Evolutionary conservation across 176 grass and related monocot genomes (phyloP).

Genomic region (Dendrocalamus sinicus): DNA sequence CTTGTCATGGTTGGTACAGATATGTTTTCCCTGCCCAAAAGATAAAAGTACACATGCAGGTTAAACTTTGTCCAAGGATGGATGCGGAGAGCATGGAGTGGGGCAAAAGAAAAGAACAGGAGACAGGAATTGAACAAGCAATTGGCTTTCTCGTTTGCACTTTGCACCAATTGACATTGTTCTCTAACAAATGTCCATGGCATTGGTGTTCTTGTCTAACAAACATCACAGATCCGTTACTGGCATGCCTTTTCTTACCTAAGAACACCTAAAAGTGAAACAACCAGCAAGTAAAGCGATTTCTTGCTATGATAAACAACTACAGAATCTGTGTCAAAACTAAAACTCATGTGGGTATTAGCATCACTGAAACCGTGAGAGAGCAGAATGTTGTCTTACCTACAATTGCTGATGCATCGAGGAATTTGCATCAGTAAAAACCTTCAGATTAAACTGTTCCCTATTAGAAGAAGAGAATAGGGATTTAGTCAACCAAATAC

Average conservation of each 20-base stretch:
- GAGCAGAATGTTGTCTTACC: not conserved
- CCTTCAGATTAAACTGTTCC: not conserved
- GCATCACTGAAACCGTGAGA: not conserved
- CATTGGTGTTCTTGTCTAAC: not conserved
- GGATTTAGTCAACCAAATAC: constrained; percentile 15
- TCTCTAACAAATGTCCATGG: not conserved
- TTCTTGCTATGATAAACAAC: constrained; percentile 44
- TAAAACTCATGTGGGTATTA: constrained; percentile 24
- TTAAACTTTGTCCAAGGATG: constrained; percentile 31
- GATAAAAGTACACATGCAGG: constrained; percentile 19
- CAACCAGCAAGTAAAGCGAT: constrained; percentile 34
- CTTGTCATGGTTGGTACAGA: constrained; percentile 15
- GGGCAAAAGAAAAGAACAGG: constrained; percentile 27
- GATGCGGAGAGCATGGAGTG: constrained; percentile 4
- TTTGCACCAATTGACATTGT: constrained; percentile 18
- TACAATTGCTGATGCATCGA: not conserved
- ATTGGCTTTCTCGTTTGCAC: constrained; percentile 40
- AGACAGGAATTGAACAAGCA: constrained; percentile 17
- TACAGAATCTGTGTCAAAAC: constrained; percentile 23
- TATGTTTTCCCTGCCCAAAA: constrained; percentile 33
- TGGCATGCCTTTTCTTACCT: constrained; percentile 55
- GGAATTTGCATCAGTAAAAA: not conserved
- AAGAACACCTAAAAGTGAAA: constrained; percentile 57
- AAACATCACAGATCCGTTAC: not conserved
- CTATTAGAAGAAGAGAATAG: constrained; percentile 22